Conservation (phyloP, 2,329 filamentous ascomycete species). For the Hirsutella rhossiliensis region DNA sequence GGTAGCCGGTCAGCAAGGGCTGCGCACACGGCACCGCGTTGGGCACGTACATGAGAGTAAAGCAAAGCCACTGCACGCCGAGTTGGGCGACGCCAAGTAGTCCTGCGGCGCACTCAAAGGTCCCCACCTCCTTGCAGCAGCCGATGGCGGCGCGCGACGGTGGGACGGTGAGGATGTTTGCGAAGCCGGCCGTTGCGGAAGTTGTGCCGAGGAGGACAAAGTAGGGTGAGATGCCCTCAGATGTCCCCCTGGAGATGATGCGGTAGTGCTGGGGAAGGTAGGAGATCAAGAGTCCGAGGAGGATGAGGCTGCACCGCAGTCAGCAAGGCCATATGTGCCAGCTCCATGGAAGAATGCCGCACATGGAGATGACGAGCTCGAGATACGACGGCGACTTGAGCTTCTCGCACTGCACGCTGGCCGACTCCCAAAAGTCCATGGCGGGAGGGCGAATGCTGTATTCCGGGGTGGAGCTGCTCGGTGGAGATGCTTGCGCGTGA, state of each 20-base stretch:
- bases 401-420: constrained; percentile 28
- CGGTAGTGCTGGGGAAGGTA: constrained; percentile 92
- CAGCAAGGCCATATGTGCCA: not conserved
- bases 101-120: constrained; percentile 74
- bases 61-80: constrained; percentile 83
- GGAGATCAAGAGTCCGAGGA: constrained; percentile 79
- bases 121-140: constrained; percentile 74
- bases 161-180: constrained; percentile 84
- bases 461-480: too few species aligned
- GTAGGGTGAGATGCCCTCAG: constrained; percentile 89
- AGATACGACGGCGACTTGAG: constrained; percentile 40
- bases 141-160: constrained; percentile 69
- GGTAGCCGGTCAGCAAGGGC: constrained; percentile 9
- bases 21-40: not conserved
- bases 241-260: constrained; percentile 74
- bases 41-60: constrained; percentile 68
- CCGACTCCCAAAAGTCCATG: constrained; percentile 2
- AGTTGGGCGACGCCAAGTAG: constrained; percentile 85
- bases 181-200: constrained; percentile 77
- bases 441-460: not conserved
- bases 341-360: not conserved
- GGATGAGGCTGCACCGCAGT: constrained; percentile 44
- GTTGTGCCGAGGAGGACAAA: constrained; percentile 92
- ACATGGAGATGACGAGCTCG: constrained; percentile 46
- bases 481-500: too few species aligned